These are phyloP conservation scores for Cystobasidium ongulense DNA, from an alignment of 768 basidiomycete genomes.

Conservation along the genomic window DNA sequence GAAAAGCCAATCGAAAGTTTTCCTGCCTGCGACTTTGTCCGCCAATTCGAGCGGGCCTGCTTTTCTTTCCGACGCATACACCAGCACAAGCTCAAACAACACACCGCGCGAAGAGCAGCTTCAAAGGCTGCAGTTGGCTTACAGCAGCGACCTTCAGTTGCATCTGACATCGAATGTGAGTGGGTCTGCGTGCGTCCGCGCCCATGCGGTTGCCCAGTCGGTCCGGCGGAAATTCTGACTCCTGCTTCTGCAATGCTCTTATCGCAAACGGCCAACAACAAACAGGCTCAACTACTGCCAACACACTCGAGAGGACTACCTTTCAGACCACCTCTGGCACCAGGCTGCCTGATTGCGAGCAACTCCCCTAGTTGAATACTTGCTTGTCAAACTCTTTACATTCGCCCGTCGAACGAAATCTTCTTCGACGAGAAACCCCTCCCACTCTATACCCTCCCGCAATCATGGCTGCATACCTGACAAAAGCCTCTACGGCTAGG, in stretches of 20 bases:
- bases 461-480: background rate
- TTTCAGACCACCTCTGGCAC: slow-evolving; percentile 24
- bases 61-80: background rate
- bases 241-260: too few relatives aligned
- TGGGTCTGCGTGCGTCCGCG: background rate
- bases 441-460: background rate
- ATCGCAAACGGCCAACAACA: background rate
- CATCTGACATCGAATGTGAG: slow-evolving; percentile 11
- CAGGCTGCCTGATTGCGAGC: background rate
- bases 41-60: background rate
- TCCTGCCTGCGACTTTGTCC: background rate
- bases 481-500: background rate
- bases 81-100: background rate
- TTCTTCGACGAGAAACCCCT: background rate
- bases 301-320: slow-evolving; percentile 21
- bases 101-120: background rate
- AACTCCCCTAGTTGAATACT: too few relatives aligned
- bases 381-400: background rate
- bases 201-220: background rate
- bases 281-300: slow-evolving; percentile 9
- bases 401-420: background rate
- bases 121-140: background rate
- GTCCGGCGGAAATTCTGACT: background rate
- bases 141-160: background rate
- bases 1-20: background rate